These are phyloP conservation scores for Triticum turgidum DNA, from an alignment of 176 grass and related monocot genomes.

Conservation along the genomic window DNA sequence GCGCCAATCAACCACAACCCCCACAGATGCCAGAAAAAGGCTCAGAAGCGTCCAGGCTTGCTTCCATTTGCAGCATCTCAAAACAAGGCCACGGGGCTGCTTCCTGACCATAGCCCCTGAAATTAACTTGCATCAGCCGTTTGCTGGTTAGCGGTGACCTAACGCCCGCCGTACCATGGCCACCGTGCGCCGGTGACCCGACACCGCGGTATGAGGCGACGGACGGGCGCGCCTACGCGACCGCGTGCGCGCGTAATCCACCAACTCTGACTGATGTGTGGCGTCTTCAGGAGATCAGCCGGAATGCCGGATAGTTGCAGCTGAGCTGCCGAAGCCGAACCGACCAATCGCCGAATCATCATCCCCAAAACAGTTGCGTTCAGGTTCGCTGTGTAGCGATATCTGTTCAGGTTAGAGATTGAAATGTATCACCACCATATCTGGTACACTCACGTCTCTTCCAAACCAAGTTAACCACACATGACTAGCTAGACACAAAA, in stretches of 20 bases:
- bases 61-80: neutral
- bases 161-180: neutral
- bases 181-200: neutral
- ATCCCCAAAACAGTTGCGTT: neutral
- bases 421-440: too few species aligned
- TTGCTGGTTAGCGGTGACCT: neutral
- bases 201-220: neutral
- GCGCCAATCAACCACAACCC: too few species aligned
- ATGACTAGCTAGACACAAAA: neutral
- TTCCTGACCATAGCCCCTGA: neutral
- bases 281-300: neutral
- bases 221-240: neutral
- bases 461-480: neutral
- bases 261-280: neutral
- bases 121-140: neutral
- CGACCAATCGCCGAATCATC: neutral
- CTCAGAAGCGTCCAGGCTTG: neutral
- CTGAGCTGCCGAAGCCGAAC: neutral
- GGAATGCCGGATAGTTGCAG: neutral
- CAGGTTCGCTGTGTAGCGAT: neutral
- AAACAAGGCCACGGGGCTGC: neutral
- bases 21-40: too few species aligned
- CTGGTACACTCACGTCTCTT: neutral
- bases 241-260: neutral
- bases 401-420: too few species aligned